Conservation (phyloP, 1,139 yeast species). For the Pichia sp. region DNA sequence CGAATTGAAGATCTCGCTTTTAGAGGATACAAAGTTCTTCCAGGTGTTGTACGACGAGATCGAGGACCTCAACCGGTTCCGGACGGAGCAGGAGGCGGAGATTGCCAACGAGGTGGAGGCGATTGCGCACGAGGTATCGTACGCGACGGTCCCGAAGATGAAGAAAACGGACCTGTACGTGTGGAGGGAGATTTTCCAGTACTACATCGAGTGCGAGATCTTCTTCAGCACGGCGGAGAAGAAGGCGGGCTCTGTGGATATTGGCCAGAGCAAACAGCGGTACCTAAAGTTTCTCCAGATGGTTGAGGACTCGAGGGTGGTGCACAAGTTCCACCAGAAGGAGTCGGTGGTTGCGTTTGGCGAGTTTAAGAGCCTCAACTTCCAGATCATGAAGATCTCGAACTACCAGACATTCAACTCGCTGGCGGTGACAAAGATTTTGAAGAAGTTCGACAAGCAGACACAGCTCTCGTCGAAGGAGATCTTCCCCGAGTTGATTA, state of each 20-base stretch:
- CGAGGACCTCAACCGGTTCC: conserved; percentile 44
- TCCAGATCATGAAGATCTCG: conserved; percentile 51
- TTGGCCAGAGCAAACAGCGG: conserved; percentile 33
- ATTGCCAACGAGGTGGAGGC: conserved; percentile 42
- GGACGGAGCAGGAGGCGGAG: conserved; percentile 41
- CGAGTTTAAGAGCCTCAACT: conserved; percentile 50
- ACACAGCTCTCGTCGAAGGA: conserved; percentile 52
- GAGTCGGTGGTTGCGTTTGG: conserved; percentile 45
- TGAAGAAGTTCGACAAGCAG: conserved; percentile 71
- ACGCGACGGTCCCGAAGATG: conserved; percentile 39
- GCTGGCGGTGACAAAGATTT: conserved; percentile 60
- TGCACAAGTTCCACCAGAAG: conserved; percentile 45
- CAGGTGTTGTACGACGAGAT: conserved; percentile 55
- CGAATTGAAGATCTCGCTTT: conserved; percentile 32
- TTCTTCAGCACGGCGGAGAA: conserved; percentile 55
- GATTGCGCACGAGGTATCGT: conserved; percentile 39
- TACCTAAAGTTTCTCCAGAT: conserved; percentile 42
- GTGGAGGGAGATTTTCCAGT: conserved; percentile 68
- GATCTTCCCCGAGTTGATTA: conserved; percentile 42
- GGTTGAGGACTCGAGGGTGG: conserved; percentile 36
- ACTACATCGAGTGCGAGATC: conserved; percentile 63
- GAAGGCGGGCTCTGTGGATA: conserved; percentile 39
- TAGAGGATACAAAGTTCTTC: conserved; percentile 49
- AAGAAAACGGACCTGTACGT: conserved; percentile 54
- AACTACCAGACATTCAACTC: conserved; percentile 61